These are phyloP conservation scores for Cytospora leucostoma DNA, from an alignment of 2,329 filamentous ascomycete species.

Conservation along the genomic window DNA sequence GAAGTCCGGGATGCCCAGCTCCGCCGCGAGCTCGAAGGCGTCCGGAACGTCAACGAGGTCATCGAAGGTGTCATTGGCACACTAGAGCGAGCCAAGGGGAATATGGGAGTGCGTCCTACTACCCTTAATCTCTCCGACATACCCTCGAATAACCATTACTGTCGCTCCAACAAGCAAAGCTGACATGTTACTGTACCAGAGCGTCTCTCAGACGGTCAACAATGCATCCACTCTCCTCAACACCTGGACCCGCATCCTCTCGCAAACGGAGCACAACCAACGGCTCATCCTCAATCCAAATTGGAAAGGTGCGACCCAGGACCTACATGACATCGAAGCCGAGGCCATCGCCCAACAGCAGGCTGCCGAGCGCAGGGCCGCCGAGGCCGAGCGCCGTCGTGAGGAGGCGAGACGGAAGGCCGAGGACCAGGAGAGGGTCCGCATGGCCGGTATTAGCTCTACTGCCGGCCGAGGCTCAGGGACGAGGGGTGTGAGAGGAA, in stretches of 20 bases:
- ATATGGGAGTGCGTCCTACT: conserved; percentile 66
- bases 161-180: background rate
- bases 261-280: conserved; percentile 97
- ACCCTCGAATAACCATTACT: background rate
- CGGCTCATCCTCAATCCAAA: conserved; percentile 82
- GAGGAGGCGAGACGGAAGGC: conserved; percentile 67
- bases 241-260: conserved; percentile 94
- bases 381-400: conserved; percentile 75
- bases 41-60: conserved; percentile 83
- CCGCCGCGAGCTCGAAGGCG: conserved; percentile 76
- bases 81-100: conserved; percentile 69
- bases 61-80: conserved; percentile 78
- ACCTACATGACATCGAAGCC: conserved; percentile 82
- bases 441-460: conserved; percentile 37
- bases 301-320: conserved; percentile 87
- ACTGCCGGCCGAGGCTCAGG: conserved; percentile 22
- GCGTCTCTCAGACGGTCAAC: conserved; percentile 79
- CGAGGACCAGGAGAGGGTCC: conserved; percentile 61
- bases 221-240: conserved; percentile 89
- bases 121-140: background rate
- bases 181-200: conserved; percentile 50
- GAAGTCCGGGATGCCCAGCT: conserved; percentile 73
- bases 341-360: conserved; percentile 74
- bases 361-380: conserved; percentile 73
- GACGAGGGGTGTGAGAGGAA: conserved; percentile 23